Conservation (phyloP, 306 rosid species). For the Fragaria nilgerrensis region DNA sequence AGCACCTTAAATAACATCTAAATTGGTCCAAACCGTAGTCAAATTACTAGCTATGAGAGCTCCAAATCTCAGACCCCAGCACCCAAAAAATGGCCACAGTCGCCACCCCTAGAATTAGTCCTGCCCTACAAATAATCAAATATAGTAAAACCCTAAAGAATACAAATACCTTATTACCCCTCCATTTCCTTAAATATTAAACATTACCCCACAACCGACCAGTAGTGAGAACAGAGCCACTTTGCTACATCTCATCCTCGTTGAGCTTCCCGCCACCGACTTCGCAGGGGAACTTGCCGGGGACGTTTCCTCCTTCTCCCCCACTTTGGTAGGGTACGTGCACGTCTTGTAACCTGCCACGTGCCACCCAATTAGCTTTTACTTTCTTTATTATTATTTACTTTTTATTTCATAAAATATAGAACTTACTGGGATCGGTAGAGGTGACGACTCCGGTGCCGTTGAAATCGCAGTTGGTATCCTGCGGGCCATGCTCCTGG, state of each 20-base stretch:
- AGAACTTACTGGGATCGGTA: constrained; percentile 62
- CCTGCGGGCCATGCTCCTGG: constrained; percentile 51
- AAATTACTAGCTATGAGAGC: too few relatives aligned
- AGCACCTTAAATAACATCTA: too few relatives aligned
- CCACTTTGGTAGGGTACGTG: constrained; percentile 34
- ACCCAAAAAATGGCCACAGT: too few relatives aligned
- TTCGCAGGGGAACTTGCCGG: constrained; percentile 20
- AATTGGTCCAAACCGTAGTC: too few relatives aligned
- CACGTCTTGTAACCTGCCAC: constrained; percentile 59
- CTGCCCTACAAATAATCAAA: too few relatives aligned
- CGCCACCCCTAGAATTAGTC: too few relatives aligned
- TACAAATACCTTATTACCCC: too few relatives aligned
- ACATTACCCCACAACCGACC: not conserved
- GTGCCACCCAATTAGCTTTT: not conserved
- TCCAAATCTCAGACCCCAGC: too few relatives aligned
- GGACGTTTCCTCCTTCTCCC: constrained; percentile 23
- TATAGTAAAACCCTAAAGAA: too few relatives aligned
- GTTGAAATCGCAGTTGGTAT: constrained; percentile 52
- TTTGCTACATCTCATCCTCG: constrained; percentile 12
- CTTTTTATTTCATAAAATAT: not conserved
- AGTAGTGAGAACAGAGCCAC: not conserved
- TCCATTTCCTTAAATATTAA: not conserved
- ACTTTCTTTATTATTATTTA: too few relatives aligned
- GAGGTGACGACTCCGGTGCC: constrained; percentile 53
- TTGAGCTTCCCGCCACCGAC: constrained; percentile 34